Base-by-base conservation (phyloP, 345 rosid species). In the Lumnitzera racemosa region DNA sequence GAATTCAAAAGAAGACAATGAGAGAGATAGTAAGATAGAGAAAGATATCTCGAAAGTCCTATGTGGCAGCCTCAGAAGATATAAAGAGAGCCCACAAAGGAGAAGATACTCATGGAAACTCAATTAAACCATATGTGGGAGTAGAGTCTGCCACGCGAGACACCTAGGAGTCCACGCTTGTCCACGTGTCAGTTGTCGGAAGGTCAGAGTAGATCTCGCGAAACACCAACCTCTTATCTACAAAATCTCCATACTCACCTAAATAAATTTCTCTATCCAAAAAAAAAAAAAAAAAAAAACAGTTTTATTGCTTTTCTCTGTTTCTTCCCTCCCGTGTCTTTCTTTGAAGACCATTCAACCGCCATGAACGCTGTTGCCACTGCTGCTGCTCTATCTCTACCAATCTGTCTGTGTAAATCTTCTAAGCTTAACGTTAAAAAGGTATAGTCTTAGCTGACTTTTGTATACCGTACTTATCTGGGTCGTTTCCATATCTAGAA, bases 331-430 rank as follows among this genome's bases (percentile, higher is more conserved):
- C 24, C 63, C 7, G 51, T 53, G 57, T 52, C 48, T 56, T 46
- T 63, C 66, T 17, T 11, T 46, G 61, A 51, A 47, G 5, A 50
- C 57, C 41, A 27, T 55, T 59, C 53, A 54, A 46, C 74, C 80
- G 83, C 80, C 77, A 94, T 94, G 99, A 84, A 72, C 80, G 71
- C 90, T 69, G 78, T 89, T 15, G 90, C 84, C 56, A 69, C 85
- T 23, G 84, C 88, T 50, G 82, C 87, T 50, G 86, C 83, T 70
- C 77, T 89, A 51, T 83, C 94, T 61, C 67, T 87, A 9, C 99
- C 99, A 15, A 68, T 84, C 70, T 81, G 87, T 61, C 62, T 88
- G 31, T 64, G 61, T 59, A 72, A 77, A 70, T 78, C 97, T 14
- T 73, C 89, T 47, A 83, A 74, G 50, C 52, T 77, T 61, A 62